Base-by-base conservation (phyloP, 352 stramenopile species). In the Phytopythium boreale region DNA sequence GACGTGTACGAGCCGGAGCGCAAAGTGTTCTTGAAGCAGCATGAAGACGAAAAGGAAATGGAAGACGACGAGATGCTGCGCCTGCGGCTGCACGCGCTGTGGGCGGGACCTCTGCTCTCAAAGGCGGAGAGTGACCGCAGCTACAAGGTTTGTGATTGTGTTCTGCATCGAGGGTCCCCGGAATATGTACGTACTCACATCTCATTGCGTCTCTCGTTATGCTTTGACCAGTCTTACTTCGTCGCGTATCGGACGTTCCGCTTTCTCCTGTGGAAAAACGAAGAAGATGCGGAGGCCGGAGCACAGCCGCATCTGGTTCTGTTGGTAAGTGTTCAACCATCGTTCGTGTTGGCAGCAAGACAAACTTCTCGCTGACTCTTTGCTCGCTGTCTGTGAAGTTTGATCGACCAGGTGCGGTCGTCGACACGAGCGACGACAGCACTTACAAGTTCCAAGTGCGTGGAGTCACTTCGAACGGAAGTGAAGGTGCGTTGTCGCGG, bases 181-280 rank as follows among this genome's bases (percentile, higher is more conserved):
- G 29, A 7, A 34, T 34, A 34, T 7, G 29, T 34, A n/a, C n/a
- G 29, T 34, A 59, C 46, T 22, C 17, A 44, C 17, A n/a, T 22
- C 31, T 31, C 57, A 26, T 64, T 14, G 14, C 47, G 62, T 20
- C 52, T 61, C 27, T 61, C 61, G 59, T 61, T 60, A 59, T 46
- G 41, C 47, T 75, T 64, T 39, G 72, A 47, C 19, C 69, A 91
- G 82, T 67, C 47, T 7, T 84, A 76, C 27, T 92, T 84, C 26
- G 59, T 82, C 29, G 79, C 74, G 26, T 93, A 91, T 68, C 87
- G 83, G 22, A 62, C 82, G 7, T 92, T 76, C 64, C 84, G 87
- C 12, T 93, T 95, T 62, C 68, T 93, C 29, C 58, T 95, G 29
- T 95, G 87, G 87, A 95, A 92, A 66, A 80, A 63, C 17, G 74